phyloP scores from a whole-genome alignment of 208 protist species.

The Strigomonas culicis region DNA sequence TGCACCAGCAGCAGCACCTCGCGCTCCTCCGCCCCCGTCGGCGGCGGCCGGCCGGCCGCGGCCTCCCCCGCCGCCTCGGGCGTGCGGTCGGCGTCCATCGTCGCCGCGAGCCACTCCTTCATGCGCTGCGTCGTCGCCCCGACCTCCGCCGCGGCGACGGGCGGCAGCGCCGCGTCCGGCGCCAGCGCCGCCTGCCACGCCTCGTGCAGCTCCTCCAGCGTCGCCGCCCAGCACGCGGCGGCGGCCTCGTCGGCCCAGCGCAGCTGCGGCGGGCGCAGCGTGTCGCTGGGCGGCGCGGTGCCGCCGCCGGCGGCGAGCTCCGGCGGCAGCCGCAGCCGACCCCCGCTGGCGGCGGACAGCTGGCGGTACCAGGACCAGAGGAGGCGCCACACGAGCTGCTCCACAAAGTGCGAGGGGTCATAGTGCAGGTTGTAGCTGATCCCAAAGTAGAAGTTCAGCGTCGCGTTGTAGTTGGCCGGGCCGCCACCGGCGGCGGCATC shows the following conservation, averaged over 20 bases:
- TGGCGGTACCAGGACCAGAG: slow-evolving; percentile 47
- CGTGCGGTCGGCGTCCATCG: too few relatives aligned
- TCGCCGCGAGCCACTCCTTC: too few relatives aligned
- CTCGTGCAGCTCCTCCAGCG: background rate
- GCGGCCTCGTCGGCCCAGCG: background rate
- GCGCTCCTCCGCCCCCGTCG: too few relatives aligned
- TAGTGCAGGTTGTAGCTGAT: background rate
- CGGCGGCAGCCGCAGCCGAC: slow-evolving; percentile 20
- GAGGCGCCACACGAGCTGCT: slow-evolving; percentile 36
- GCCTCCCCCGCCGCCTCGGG: too few relatives aligned
- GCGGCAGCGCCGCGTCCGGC: too few relatives aligned
- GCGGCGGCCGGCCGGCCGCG: too few relatives aligned
- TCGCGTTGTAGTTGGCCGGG: too few relatives aligned
- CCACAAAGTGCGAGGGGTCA: background rate
- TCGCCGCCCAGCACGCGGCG: background rate
- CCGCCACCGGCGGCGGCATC: too few relatives aligned
- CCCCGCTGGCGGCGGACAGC: slow-evolving; percentile 34
- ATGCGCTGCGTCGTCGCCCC: too few relatives aligned
- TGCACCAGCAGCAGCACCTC: slow-evolving; percentile 20
- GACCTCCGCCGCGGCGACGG: too few relatives aligned
- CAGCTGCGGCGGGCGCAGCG: background rate
- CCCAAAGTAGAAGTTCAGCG: background rate
- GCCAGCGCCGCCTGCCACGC: background rate
- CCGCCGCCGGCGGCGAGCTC: background rate
- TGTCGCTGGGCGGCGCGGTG: slow-evolving; percentile 2